Base-by-base conservation (phyloP, 768 basidiomycete species). In the Boletus insuetus region DNA sequence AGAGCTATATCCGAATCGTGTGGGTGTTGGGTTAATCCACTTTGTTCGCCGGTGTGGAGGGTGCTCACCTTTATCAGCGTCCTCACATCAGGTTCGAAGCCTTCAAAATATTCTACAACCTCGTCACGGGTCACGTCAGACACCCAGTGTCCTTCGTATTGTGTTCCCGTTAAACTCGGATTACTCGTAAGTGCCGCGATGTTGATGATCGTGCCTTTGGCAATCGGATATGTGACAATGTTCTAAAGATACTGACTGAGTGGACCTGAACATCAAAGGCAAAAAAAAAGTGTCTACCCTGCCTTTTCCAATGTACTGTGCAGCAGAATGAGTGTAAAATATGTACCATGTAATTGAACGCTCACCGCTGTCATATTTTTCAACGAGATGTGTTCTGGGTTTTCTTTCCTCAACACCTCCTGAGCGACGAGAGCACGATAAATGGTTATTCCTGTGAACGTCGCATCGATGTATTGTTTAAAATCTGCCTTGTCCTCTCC, bases 391-490 rank as follows among this genome's bases (percentile, higher is more conserved):
- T 67, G 62, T 8, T 64, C 49, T 4, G 72, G 74, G 29, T 58
- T 11, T 17, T 60, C 58, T 37, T 58, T 56, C 24, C 52, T 55
- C 50, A 80, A 52, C 2, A 53, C 52, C n/a, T 74, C 68, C 2
- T 65, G 67, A 6, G 75, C 58, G 24, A 79, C 59, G 19, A 79
- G 59, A 3, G 55, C 65, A 6, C 79, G 69, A 52, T 81, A 80
- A 1, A 70, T 69, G 3, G 67, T 51, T 6, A 68, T 71, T 10
- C 81, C 81, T 2, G 73, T 78, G 68, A 75, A 81, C 0, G 62
- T 61, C 9, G 79, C 73, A 17, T 69, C 54, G 1, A 61, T 46
- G 17, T 55, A 58, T 14, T 63, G 54, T 24, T 19, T 50, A 12
- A 62, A 17, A 29, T 66, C 48, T 1, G 24, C 7, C 13, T 43